Conservation (phyloP, 1,284 basidiomycete species). For the Tremellales sp. region DNA sequence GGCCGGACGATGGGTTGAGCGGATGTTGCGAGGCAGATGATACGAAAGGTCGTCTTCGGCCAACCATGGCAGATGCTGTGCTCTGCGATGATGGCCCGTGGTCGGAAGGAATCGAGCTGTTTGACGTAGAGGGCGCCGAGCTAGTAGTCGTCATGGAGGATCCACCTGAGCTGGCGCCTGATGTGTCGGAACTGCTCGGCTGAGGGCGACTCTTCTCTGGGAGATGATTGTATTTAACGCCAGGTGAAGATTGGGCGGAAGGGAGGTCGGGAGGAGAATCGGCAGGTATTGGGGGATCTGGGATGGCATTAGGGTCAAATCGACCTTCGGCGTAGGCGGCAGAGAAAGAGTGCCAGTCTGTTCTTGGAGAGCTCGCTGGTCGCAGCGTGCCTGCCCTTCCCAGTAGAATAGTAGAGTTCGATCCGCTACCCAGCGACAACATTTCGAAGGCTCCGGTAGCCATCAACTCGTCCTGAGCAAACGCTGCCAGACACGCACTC, state of each 20-base stretch:
- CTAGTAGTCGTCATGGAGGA: constrained; percentile 18
- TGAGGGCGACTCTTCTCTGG: constrained; percentile 24
- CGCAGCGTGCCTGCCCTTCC: neutral
- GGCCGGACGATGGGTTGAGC: too few relatives aligned
- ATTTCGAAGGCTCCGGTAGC: neutral
- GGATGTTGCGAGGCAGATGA: constrained; percentile 7
- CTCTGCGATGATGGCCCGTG: too few relatives aligned
- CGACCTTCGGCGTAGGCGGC: constrained; percentile 67
- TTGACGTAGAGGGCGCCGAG: constrained; percentile 21
- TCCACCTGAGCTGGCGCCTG: constrained; percentile 6
- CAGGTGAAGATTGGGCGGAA: constrained; percentile 28
- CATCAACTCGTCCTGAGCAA: neutral
- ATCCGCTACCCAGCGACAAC: neutral
- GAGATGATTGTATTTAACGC: constrained; percentile 16
- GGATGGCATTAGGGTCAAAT: constrained; percentile 75
- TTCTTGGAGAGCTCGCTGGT: neutral
- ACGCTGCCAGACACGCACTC: neutral
- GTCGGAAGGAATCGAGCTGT: constrained; percentile 4
- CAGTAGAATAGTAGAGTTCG: neutral
- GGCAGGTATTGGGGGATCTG: constrained; percentile 56
- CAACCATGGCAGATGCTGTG: constrained; percentile 16
- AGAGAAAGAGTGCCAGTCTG: constrained; percentile 66
- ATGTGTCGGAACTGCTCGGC: constrained; percentile 8
- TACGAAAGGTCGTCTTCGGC: constrained; percentile 18
- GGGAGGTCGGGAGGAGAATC: constrained; percentile 11